Percentiles rank a stretch among this genome's conserved stretches.
Conservation (phyloP, 2,329 filamentous ascomycete genomes). For the Sclerotinia subarctica region DNA sequence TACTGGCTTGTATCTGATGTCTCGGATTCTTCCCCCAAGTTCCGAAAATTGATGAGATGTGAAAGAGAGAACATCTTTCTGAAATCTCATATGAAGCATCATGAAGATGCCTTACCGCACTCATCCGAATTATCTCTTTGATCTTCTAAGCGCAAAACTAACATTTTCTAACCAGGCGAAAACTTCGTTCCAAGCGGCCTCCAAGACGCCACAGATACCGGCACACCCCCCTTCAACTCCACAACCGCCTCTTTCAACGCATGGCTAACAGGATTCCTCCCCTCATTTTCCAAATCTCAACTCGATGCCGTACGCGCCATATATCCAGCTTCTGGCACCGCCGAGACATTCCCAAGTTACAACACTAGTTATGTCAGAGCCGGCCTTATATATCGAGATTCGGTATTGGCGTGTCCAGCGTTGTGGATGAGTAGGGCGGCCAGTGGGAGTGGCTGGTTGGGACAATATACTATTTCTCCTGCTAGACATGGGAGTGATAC, state of each 20-base stretch:
- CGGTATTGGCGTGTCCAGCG: conserved; percentile 57
- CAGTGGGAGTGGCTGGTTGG: conserved; percentile 48
- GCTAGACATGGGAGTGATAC: conserved; percentile 59
- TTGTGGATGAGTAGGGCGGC: conserved; percentile 51
- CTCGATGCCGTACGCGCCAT: conserved; percentile 42
- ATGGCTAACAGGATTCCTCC: conserved; percentile 55
- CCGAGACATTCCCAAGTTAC: conserved; percentile 46
- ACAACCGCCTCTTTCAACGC: conserved; percentile 47
- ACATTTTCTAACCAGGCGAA: conserved; percentile 43
- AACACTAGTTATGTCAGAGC: conserved; percentile 52
- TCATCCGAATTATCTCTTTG: background rate
- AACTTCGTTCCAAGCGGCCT: conserved; percentile 57
- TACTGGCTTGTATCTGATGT: background rate
- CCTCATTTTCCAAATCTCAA: conserved; percentile 43
- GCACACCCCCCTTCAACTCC: conserved; percentile 48
- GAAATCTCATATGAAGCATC: background rate
- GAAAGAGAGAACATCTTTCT: background rate
- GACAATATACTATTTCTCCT: conserved; percentile 58
- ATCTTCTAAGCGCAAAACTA: background rate
- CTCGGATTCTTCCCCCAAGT: background rate
- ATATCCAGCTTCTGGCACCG: conserved; percentile 48
- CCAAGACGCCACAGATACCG: conserved; percentile 36
- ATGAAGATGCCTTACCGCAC: background rate
- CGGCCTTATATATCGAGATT: conserved; percentile 56
- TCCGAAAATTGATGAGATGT: background rate